Conservation (phyloP, 192 early-diverging fungal genomes). For the Haplosporangium gracile region DNA sequence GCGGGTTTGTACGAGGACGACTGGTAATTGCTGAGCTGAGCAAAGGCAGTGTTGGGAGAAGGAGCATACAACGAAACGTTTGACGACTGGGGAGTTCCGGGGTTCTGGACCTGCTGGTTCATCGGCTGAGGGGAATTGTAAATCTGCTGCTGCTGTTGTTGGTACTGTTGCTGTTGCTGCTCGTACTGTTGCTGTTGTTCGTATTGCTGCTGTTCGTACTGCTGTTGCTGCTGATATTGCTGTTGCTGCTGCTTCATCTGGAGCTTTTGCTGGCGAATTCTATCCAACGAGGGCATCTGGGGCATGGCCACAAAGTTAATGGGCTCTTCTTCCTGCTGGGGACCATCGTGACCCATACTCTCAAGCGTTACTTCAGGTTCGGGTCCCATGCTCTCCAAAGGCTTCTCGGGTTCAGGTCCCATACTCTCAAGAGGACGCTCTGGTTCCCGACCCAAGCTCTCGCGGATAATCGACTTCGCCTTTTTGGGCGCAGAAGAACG, state of each 20-base stretch:
- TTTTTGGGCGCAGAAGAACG: not conserved
- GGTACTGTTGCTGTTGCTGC: slow-evolving; percentile 27
- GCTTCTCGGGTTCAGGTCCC: slow-evolving; percentile 47
- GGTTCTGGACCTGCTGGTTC: slow-evolving; percentile 23
- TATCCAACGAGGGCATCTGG: slow-evolving; percentile 38
- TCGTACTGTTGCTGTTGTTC: slow-evolving; percentile 13
- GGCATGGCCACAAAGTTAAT: slow-evolving; percentile 44
- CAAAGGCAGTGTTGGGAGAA: slow-evolving; percentile 17
- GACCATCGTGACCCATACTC: slow-evolving; percentile 55
- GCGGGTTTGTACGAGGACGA: slow-evolving; percentile 36
- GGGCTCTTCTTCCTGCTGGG: not conserved
- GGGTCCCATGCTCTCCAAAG: slow-evolving; percentile 46
- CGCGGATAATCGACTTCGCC: not conserved
- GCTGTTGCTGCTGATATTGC: slow-evolving; percentile 32
- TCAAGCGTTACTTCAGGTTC: slow-evolving; percentile 40
- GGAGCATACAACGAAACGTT: slow-evolving; percentile 10
- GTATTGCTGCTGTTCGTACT: slow-evolving; percentile 23
- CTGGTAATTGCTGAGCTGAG: slow-evolving; percentile 18
- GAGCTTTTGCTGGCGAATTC: slow-evolving; percentile 49
- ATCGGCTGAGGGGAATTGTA: slow-evolving; percentile 36
- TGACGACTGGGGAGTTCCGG: slow-evolving; percentile 20
- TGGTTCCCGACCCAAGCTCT: slow-evolving; percentile 42
- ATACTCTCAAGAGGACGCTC: slow-evolving; percentile 48
- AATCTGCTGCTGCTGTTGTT: slow-evolving; percentile 29
- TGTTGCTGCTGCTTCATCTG: slow-evolving; percentile 21